Base-by-base conservation (phyloP, 2,329 filamentous ascomycete species). In the Exophiala dermatitidis region DNA sequence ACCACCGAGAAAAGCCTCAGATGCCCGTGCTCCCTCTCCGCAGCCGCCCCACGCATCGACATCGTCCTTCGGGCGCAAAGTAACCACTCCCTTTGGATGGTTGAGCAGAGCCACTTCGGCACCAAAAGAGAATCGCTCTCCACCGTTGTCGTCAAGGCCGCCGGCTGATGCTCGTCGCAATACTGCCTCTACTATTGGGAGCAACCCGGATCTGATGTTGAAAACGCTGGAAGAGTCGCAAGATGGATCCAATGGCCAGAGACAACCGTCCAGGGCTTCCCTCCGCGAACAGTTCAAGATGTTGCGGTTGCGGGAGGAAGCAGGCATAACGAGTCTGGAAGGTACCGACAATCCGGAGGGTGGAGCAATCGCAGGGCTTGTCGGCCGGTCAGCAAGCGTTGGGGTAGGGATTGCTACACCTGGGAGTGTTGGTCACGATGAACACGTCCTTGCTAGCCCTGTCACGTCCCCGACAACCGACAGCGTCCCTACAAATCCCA, bases 151-250 rank as follows among this genome's bases (percentile, higher is more conserved):
- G 32, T 64, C 78, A 56, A 68, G 57, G 56, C 59, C 65, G 33
- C 61, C 67, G 29, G 67, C 70, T 28, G 65, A 61, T 30, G 71
- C 71, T 38, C 74, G 85, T 62, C 78, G 88, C 66, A 88, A 91
- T 65, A 95, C 89, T 0, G 82, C 81, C 48, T 83, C 85, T 19
- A 94, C 89, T 0, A 66, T 90, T 46, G 81, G 80, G 34, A 94
- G 88, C 69, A 91, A 90, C 62, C 81, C 87, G 2, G 89, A 95
- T 65, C 81, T 89, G 73, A 86, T 85, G 76, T 71, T 90, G 55
- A 82, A 82, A 71, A 83, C 81, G 64, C 76, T 89, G n/a, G 86
- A 90, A 36, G 86, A 91, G 65, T 71, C 65, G 6, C 67, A 72
- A 45, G 82, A 85, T 44, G 70, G 70, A 32, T 70, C 69, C 37